Evolutionary conservation across 2,329 filamentous ascomycete species (phyloP).

Genomic region (Cadophora sp.): DNA sequence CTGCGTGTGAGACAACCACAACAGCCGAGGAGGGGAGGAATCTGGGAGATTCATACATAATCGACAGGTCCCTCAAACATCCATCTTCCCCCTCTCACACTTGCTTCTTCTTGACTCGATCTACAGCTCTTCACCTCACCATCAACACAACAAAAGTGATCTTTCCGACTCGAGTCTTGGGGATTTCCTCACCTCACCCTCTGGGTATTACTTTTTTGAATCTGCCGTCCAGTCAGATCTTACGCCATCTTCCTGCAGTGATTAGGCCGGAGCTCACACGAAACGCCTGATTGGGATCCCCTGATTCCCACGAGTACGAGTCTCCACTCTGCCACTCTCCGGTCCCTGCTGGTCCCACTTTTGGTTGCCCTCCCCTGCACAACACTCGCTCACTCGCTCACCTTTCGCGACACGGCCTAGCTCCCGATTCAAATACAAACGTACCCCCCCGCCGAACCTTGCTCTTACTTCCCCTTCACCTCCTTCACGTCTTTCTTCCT

Average conservation of each 20-base stretch:
- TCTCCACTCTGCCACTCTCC: not conserved
- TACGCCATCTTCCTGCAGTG: conserved; percentile 1
- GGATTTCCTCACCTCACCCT: not conserved
- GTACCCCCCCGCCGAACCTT: not conserved
- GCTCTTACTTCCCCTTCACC: not conserved
- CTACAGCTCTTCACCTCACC: not conserved
- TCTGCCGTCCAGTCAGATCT: not conserved
- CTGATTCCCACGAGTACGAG: not conserved
- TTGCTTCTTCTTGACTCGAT: not conserved
- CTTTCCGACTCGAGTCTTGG: not conserved
- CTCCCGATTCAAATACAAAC: conserved; percentile 20
- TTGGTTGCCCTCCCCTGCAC: not conserved
- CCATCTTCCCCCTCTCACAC: not conserved
- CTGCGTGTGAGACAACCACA: not conserved
- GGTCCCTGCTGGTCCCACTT: too few species aligned
- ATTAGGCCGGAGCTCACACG: not conserved
- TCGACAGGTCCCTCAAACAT: not conserved
- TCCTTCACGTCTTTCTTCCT: not conserved
- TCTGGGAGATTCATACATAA: not conserved
- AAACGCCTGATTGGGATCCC: conserved; percentile 15
- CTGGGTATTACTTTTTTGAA: not conserved
- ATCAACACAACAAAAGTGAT: not conserved
- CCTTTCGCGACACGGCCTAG: conserved; percentile 1
- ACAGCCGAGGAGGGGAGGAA: not conserved
- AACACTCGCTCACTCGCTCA: not conserved